These are phyloP conservation scores for Cryphonectria carpinicola DNA, from an alignment of 2,329 filamentous ascomycete genomes.

Conservation along the genomic window DNA sequence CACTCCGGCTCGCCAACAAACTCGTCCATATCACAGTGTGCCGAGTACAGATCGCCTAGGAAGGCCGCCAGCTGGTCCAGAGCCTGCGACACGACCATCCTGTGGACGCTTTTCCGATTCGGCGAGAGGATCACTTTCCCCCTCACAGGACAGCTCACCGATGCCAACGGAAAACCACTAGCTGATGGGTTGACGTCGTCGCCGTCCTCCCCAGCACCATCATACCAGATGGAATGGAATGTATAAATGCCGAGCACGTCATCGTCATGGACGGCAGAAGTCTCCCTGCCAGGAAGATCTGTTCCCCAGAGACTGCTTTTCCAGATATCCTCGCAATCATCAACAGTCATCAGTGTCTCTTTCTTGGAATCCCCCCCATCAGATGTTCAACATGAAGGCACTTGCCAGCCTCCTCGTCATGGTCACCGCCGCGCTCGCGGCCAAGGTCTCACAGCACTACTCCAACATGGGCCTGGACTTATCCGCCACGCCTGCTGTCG, in stretches of 20 bases:
- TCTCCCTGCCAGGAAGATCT: background rate
- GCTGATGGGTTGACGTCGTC: background rate
- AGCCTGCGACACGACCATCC: background rate
- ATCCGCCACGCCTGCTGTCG: background rate
- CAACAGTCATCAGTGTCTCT: background rate
- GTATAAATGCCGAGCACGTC: slow-evolving; percentile 26
- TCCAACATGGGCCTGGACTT: background rate
- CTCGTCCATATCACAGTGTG: background rate
- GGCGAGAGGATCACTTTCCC: background rate
- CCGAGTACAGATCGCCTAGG: slow-evolving; percentile 17
- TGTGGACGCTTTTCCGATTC: background rate
- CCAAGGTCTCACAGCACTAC: slow-evolving; percentile 1
- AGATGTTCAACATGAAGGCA: slow-evolving; percentile 14
- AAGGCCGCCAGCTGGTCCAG: slow-evolving; percentile 6
- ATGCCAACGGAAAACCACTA: slow-evolving; percentile 9
- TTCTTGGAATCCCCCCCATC: background rate
- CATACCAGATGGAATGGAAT: background rate
- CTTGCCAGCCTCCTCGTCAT: slow-evolving; percentile 10
- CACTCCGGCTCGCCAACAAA: slow-evolving; percentile 5
- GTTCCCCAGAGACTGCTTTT: background rate
- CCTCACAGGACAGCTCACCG: slow-evolving; percentile 8
- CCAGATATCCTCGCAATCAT: background rate
- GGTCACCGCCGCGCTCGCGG: slow-evolving; percentile 11
- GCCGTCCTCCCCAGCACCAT: background rate
- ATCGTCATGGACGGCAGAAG: slow-evolving; percentile 13